These are phyloP conservation scores for Circinella umbellata DNA, from an alignment of 371 early-diverging fungal genomes.

Conservation along the genomic window DNA sequence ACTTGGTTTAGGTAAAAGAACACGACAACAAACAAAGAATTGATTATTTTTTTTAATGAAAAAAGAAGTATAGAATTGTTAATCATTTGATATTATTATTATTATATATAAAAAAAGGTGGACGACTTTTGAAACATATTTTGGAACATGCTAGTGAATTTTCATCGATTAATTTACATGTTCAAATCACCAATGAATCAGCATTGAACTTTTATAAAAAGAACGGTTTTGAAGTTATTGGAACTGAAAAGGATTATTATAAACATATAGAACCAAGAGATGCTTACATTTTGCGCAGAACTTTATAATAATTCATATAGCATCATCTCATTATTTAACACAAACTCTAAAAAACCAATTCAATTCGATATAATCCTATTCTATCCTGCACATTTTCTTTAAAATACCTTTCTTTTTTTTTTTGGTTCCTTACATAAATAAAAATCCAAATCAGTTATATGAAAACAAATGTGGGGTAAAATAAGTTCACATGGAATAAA, in stretches of 20 bases:
- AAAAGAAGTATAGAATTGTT: conserved; percentile 9
- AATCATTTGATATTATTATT: too few relatives aligned
- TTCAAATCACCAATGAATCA: conserved; percentile 84
- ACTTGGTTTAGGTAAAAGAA: conserved; percentile 75
- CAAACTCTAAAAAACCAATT: too few relatives aligned
- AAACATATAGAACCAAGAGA: conserved; percentile 81
- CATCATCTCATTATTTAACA: neutral
- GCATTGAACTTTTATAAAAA: conserved; percentile 91
- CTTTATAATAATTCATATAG: neutral
- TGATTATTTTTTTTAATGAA: neutral
- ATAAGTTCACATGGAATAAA: neutral
- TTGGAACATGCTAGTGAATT: conserved; percentile 57
- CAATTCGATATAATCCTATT: too few relatives aligned
- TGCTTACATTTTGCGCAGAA: conserved; percentile 74
- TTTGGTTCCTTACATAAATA: too few relatives aligned
- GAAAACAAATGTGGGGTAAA: neutral
- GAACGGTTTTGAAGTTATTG: conserved; percentile 75
- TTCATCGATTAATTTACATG: conserved; percentile 81
- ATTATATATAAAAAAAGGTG: conserved; percentile 42
- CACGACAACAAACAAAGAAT: too few relatives aligned
- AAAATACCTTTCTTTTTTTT: too few relatives aligned
- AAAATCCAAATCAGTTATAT: too few relatives aligned
- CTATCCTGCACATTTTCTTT: too few relatives aligned
- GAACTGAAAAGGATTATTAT: conserved; percentile 86
- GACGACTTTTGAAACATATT: conserved; percentile 64